Conservation (phyloP, 73 alveolate genomes). For the Uronychia setigera region DNA sequence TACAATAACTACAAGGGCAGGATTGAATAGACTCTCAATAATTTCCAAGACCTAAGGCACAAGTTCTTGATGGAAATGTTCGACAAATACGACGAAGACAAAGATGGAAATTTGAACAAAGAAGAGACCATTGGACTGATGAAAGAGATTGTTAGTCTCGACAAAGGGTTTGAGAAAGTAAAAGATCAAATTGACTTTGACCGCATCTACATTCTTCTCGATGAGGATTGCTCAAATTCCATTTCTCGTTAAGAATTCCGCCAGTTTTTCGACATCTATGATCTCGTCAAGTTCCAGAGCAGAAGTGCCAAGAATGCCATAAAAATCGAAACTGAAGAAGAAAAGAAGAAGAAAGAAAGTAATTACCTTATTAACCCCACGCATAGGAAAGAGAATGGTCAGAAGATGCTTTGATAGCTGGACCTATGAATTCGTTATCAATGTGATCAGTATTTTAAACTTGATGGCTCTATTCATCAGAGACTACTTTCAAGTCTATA, state of each 20-base stretch:
- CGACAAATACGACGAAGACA: constrained; percentile 29
- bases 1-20: constrained; percentile 50
- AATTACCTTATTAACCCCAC: neutral
- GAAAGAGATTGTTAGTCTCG: constrained; percentile 14
- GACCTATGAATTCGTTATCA: constrained; percentile 9
- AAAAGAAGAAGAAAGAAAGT: neutral
- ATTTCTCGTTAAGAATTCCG: constrained; percentile 28
- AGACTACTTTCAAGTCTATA: neutral
- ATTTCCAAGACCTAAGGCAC: constrained; percentile 37
- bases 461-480: constrained; percentile 9
- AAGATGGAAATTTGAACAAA: constrained; percentile 42
- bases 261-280: constrained; percentile 47
- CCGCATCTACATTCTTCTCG: neutral
- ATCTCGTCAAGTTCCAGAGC: constrained; percentile 19
- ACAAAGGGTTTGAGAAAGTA: neutral
- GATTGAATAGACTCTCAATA: constrained; percentile 29
- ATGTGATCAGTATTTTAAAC: neutral
- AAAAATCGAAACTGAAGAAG: neutral
- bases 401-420: neutral
- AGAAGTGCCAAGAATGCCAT: neutral
- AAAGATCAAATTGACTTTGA: neutral
- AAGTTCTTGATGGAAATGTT: constrained; percentile 19
- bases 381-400: neutral
- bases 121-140: constrained; percentile 46
- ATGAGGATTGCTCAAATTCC: constrained; percentile 1